Conservation (phyloP, 768 basidiomycete species). For the Coprinellus aureogranulatus region DNA sequence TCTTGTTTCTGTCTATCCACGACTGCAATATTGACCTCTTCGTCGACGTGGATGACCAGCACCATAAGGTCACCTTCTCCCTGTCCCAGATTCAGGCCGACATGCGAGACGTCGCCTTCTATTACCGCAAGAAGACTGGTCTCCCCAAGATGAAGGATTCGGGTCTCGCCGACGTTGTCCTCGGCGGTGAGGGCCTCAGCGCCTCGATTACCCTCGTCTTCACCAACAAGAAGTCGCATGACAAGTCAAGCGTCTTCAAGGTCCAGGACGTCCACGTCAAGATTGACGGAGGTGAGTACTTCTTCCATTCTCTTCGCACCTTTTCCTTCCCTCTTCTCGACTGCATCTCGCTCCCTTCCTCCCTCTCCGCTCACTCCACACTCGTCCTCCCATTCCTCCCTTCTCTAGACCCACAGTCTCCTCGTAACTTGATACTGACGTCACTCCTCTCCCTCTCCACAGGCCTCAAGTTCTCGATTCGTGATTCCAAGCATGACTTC, state of each 20-base stretch:
- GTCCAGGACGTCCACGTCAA: conserved; percentile 73
- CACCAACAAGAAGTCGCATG: conserved; percentile 42
- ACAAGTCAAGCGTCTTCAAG: conserved; percentile 68
- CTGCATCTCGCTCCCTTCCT: too few species aligned
- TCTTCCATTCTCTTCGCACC: too few species aligned
- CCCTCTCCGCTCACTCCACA: too few species aligned
- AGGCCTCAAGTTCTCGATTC: conserved; percentile 83
- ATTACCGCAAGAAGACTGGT: conserved; percentile 82
- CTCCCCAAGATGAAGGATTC: conserved; percentile 78
- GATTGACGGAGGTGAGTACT: conserved; percentile 45
- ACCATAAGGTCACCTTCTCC: conserved; percentile 73
- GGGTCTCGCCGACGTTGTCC: conserved; percentile 80
- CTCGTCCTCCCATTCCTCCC: too few species aligned
- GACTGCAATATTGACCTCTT: too few species aligned
- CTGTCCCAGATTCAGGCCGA: conserved; percentile 89
- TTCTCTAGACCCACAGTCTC: too few species aligned
- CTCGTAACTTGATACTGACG: too few species aligned
- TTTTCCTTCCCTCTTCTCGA: too few species aligned
- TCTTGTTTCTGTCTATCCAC: background rate
- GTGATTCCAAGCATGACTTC: conserved; percentile 87
- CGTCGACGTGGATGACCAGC: conserved; percentile 56
- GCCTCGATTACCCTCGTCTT: conserved; percentile 63
- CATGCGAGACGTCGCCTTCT: conserved; percentile 91
- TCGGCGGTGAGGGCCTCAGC: conserved; percentile 80
- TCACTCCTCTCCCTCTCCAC: too few species aligned